Percentiles rank a stretch among this genome's conserved stretches.
These are phyloP conservation scores for Diversispora epigaea DNA, from an alignment of 192 early-diverging fungal genomes.

Conservation along the genomic window DNA sequence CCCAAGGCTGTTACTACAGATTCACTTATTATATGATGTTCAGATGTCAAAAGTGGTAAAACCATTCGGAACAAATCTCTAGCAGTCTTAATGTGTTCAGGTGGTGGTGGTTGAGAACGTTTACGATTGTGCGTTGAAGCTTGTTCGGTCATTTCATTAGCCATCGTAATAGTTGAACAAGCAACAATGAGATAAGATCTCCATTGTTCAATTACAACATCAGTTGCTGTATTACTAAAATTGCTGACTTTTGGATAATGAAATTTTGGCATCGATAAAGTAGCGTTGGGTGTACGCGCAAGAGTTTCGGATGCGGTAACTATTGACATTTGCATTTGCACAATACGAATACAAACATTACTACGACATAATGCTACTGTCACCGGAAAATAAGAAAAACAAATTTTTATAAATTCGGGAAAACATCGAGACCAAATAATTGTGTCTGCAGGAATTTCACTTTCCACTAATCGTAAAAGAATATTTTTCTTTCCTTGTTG, in stretches of 20 bases:
- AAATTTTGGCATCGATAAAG: slow-evolving; percentile 49
- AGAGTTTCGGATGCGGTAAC: slow-evolving; percentile 52
- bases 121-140: slow-evolving; percentile 16
- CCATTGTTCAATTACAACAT: slow-evolving; percentile 77
- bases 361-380: slow-evolving; percentile 51
- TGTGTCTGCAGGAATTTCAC: slow-evolving; percentile 1
- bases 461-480: slow-evolving; percentile 44
- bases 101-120: slow-evolving; percentile 38
- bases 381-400: slow-evolving; percentile 54
- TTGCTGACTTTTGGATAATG: slow-evolving; percentile 36
- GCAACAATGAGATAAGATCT: slow-evolving; percentile 69
- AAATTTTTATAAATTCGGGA: slow-evolving; percentile 62
- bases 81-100: slow-evolving; percentile 53
- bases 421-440: slow-evolving; percentile 72
- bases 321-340: slow-evolving; percentile 63
- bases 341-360: slow-evolving; percentile 62
- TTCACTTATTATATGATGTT: slow-evolving; percentile 65
- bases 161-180: slow-evolving; percentile 60
- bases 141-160: slow-evolving; percentile 27
- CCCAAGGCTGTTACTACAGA: slow-evolving; percentile 66
- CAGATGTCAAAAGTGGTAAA: slow-evolving; percentile 65
- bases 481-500: slow-evolving; percentile 51
- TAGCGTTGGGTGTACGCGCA: slow-evolving; percentile 47
- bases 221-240: slow-evolving; percentile 49
- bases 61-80: slow-evolving; percentile 64